These are phyloP conservation scores for Mucor irregularis DNA, from an alignment of 371 early-diverging fungal species.

Conservation along the genomic window DNA sequence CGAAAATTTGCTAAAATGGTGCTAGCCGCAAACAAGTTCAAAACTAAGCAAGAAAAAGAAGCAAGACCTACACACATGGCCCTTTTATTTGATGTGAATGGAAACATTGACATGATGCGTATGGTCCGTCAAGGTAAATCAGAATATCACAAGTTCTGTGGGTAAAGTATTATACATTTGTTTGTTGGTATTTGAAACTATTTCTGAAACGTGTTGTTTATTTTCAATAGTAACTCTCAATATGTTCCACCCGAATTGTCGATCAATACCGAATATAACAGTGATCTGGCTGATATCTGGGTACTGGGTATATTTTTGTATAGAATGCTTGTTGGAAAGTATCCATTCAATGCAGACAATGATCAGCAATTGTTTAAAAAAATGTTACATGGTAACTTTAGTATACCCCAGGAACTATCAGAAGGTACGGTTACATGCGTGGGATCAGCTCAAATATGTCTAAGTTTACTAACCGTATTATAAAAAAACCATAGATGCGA, in stretches of 20 bases:
- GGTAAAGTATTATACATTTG: background rate
- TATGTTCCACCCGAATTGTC: constrained; percentile 44
- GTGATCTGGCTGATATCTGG: constrained; percentile 43
- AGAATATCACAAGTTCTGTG: constrained; percentile 35
- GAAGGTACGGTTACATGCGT: constrained; percentile 27
- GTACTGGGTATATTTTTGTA: constrained; percentile 43
- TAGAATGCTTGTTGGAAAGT: constrained; percentile 37
- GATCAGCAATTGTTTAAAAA: constrained; percentile 40
- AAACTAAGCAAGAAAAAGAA: constrained; percentile 12
- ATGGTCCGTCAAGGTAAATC: constrained; percentile 24
- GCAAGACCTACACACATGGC: constrained; percentile 27
- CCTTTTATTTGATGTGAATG: constrained; percentile 29
- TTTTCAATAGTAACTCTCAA: constrained; percentile 19
- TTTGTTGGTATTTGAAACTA: background rate
- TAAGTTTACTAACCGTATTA: background rate
- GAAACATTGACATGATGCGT: constrained; percentile 32
- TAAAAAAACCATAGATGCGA: constrained; percentile 38
- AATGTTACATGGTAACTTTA: constrained; percentile 39
- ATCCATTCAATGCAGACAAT: constrained; percentile 41
- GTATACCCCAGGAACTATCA: constrained; percentile 37
- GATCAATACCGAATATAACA: constrained; percentile 20
- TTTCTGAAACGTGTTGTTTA: background rate
- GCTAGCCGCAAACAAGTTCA: constrained; percentile 28
- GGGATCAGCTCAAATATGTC: background rate
- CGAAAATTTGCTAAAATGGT: constrained; percentile 42